Evolutionary conservation across 805 yeast species (phyloP).

Genomic region (Ogataea pini): DNA sequence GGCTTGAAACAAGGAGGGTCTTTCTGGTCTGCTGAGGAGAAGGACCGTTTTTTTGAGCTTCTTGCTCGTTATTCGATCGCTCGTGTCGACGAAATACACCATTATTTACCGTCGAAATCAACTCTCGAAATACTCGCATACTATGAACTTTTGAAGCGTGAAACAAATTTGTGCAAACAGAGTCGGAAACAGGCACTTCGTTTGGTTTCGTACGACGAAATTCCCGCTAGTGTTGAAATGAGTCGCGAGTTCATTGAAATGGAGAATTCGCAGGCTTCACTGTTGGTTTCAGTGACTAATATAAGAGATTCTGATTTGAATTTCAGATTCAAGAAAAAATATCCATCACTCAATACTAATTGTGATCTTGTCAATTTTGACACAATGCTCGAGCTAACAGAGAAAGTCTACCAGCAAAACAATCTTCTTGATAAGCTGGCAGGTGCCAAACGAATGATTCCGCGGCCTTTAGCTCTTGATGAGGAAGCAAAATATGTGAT

Average conservation of each 20-base stretch:
- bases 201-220: constrained; percentile 41
- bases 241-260: constrained; percentile 41
- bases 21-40: constrained; percentile 50
- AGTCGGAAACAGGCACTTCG: constrained; percentile 17
- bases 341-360: constrained; percentile 8
- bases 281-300: constrained; percentile 14
- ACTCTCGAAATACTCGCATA: constrained; percentile 46
- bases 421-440: constrained; percentile 9
- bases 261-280: constrained; percentile 41
- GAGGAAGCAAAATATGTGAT: constrained; percentile 17
- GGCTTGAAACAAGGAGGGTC: constrained; percentile 34
- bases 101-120: constrained; percentile 43
- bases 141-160: constrained; percentile 40
- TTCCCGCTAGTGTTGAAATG: constrained; percentile 57
- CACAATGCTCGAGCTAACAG: constrained; percentile 13
- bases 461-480: constrained; percentile 12
- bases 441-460: constrained; percentile 12
- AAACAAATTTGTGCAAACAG: constrained; percentile 31
- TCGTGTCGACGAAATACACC: constrained; percentile 42
- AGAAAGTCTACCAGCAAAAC: constrained; percentile 14
- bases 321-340: constrained; percentile 14
- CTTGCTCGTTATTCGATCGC: constrained; percentile 52
- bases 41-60: constrained; percentile 50
- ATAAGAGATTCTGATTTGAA: constrained; percentile 16
- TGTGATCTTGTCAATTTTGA: constrained; percentile 20